A percentile compares a stretch with the other conserved stretches of the same genome.
These are phyloP conservation scores for Gnomoniopsis smithogilvyi DNA, from an alignment of 2,329 filamentous ascomycete species.

Conservation along the genomic window DNA sequence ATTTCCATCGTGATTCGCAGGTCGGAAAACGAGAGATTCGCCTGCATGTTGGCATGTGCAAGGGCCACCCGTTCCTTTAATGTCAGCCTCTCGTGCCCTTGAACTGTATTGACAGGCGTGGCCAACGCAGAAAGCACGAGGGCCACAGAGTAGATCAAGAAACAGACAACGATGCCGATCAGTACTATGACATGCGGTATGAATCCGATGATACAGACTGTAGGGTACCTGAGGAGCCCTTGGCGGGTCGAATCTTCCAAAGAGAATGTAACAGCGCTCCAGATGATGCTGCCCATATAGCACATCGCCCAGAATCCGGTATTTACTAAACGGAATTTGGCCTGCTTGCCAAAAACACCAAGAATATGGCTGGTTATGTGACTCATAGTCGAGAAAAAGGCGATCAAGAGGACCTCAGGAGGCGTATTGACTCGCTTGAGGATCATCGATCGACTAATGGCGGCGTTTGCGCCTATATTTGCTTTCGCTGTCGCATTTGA, in stretches of 20 bases:
- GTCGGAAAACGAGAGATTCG: slow-evolving; percentile 79
- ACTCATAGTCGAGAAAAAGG: slow-evolving; percentile 84
- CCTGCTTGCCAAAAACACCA: slow-evolving; percentile 76
- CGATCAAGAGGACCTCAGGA: slow-evolving; percentile 82
- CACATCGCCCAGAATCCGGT: slow-evolving; percentile 87
- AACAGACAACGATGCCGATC: slow-evolving; percentile 71
- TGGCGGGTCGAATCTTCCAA: slow-evolving; percentile 57
- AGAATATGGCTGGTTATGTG: slow-evolving; percentile 82
- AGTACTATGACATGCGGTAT: slow-evolving; percentile 90
- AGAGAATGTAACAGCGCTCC: slow-evolving; percentile 66
- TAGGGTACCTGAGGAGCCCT: slow-evolving; percentile 82
- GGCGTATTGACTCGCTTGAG: slow-evolving; percentile 81
- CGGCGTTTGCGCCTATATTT: slow-evolving; percentile 35
- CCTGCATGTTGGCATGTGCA: slow-evolving; percentile 88
- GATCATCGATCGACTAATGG: slow-evolving; percentile 63
- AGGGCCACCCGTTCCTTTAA: slow-evolving; percentile 60
- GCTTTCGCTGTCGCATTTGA: slow-evolving; percentile 42
- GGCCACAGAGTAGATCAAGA: slow-evolving; percentile 73
- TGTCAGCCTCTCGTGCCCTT: slow-evolving; percentile 29
- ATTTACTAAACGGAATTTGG: slow-evolving; percentile 75
- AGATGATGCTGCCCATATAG: slow-evolving; percentile 82
- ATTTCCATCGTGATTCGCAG: slow-evolving; percentile 81
- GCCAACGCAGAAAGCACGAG: slow-evolving; percentile 72
- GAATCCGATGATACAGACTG: slow-evolving; percentile 91
- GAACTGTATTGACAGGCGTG: slow-evolving; percentile 45